Evolutionary conservation across 768 basidiomycete species (phyloP).

Genomic region (Galerina sulciceps): DNA sequence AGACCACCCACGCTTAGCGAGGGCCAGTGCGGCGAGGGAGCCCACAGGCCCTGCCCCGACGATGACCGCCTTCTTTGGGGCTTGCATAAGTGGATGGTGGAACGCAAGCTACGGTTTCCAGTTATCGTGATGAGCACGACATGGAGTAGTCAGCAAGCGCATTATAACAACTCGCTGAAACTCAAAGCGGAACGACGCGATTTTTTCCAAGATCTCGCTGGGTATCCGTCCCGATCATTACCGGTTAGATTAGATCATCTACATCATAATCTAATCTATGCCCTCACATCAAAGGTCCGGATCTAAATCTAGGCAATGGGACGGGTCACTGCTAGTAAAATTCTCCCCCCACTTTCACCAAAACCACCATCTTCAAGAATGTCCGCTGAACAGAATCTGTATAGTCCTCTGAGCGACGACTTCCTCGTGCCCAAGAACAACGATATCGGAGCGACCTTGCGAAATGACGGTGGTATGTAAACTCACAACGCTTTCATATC

Average conservation of each 20-base stretch:
- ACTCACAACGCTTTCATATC: background rate
- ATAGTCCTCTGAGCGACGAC: slow-evolving; percentile 49
- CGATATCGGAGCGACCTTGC: slow-evolving; percentile 46
- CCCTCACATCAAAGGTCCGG: slow-evolving; percentile 6
- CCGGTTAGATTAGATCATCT: slow-evolving; percentile 19
- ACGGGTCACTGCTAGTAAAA: background rate
- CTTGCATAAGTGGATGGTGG: background rate
- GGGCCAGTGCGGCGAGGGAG: slow-evolving; percentile 83
- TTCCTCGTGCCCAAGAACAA: slow-evolving; percentile 63
- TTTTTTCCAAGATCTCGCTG: slow-evolving; percentile 6
- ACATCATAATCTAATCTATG: slow-evolving; percentile 22
- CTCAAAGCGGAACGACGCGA: slow-evolving; percentile 7
- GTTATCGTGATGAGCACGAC: slow-evolving; percentile 1
- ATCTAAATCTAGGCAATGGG: slow-evolving; percentile 4
- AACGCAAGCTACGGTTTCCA: background rate
- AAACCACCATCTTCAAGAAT: background rate
- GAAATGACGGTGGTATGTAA: slow-evolving; percentile 41
- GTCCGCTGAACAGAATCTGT: slow-evolving; percentile 21
- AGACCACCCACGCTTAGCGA: slow-evolving; percentile 86
- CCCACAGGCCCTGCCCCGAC: slow-evolving; percentile 96
- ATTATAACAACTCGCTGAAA: background rate
- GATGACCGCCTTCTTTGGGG: slow-evolving; percentile 50
- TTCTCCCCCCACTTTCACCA: background rate
- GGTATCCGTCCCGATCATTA: slow-evolving; percentile 13
- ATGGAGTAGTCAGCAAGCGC: slow-evolving; percentile 9